phyloP scores from a whole-genome alignment of 768 basidiomycete genomes.

The Hypholoma sublateritium region DNA sequence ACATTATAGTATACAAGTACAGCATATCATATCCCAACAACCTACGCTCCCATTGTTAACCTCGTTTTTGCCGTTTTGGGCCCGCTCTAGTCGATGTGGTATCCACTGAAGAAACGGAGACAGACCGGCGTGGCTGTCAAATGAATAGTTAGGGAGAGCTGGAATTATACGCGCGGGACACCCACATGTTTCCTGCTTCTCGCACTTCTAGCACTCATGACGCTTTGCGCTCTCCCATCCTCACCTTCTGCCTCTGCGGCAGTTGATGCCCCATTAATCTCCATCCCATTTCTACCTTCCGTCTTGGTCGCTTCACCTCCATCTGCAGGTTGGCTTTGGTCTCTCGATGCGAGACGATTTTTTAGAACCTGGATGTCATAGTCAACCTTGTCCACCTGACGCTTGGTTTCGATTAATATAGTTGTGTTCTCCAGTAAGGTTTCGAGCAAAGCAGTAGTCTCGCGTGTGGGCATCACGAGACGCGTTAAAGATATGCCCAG shows the following conservation, averaged over 20 bases:
- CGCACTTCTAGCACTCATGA: conserved; percentile 56
- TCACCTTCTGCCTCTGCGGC: conserved; percentile 31
- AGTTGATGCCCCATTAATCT: conserved; percentile 20
- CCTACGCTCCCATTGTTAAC: conserved; percentile 22
- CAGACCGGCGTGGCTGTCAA: conserved; percentile 54
- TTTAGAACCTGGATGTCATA: conserved; percentile 78
- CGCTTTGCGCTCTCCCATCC: conserved; percentile 65
- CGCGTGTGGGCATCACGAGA: conserved; percentile 92
- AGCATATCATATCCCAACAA: background rate
- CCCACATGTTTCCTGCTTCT: conserved; percentile 63
- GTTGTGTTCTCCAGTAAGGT: conserved; percentile 69
- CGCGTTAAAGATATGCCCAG: conserved; percentile 70
- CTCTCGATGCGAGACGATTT: conserved; percentile 55
- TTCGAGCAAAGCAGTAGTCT: conserved; percentile 76
- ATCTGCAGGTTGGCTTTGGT: conserved; percentile 39
- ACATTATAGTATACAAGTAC: conserved; percentile 20
- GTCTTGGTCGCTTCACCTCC: conserved; percentile 32
- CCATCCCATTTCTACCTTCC: conserved; percentile 33
- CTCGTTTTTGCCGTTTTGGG: conserved; percentile 59
- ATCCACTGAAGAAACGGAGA: conserved; percentile 78
- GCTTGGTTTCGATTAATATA: conserved; percentile 85
- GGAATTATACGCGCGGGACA: background rate
- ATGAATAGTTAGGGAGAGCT: background rate
- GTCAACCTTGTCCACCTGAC: conserved; percentile 80
- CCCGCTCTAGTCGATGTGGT: conserved; percentile 53